Evolutionary conservation across 371 early-diverging fungal genomes (phyloP), one percentile per base, ranked within the genome.

Genomic region (Mortierella sp.): DNA sequence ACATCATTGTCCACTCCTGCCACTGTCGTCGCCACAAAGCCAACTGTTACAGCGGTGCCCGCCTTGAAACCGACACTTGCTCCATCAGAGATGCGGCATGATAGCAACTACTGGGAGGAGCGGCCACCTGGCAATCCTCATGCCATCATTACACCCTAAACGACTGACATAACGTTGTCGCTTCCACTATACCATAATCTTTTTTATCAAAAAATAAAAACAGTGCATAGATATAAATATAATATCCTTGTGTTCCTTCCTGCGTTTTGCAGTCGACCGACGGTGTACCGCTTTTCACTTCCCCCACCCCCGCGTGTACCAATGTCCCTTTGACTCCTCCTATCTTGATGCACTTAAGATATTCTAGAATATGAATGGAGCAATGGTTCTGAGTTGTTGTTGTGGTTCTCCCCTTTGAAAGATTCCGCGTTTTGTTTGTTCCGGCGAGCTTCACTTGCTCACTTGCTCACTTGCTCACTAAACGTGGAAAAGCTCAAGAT

Each of bases 121-220:
- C 79, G 83, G 14, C 21, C 65, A 16, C 83, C 79, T 8, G 83
- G 83, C 70, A 83, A 83, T 48, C 83, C 83, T 1, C 83, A 83
- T 29, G 74, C 83, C 18, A 18, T 83, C 27, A 72, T 83, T 12
- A 73, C 72, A 11, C 38, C 72, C 6, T 75, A 72, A 55, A 43
- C 35, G 7, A 27, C 43, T 14, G 3, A 46, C 0, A 51, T 6
- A 43, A 24, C 56, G 24, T 65, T 24, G 51, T 27, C 54, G 1
- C 16, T 72, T 4, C 55, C 43, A n/a, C 49, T 41, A 54, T 56
- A 49, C 35, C 49, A 72, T 72, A 72, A 44, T 71, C 49, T 18
- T 16, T 10, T 49, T 49, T 16, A 18, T 4, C 4, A 49, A 49
- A 49, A 49, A 21, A 49, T 49, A 49, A 49, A 49, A 16, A 49